Evolutionary conservation across 805 yeast species (phyloP).

Genomic region (Lipomyces sp.): DNA sequence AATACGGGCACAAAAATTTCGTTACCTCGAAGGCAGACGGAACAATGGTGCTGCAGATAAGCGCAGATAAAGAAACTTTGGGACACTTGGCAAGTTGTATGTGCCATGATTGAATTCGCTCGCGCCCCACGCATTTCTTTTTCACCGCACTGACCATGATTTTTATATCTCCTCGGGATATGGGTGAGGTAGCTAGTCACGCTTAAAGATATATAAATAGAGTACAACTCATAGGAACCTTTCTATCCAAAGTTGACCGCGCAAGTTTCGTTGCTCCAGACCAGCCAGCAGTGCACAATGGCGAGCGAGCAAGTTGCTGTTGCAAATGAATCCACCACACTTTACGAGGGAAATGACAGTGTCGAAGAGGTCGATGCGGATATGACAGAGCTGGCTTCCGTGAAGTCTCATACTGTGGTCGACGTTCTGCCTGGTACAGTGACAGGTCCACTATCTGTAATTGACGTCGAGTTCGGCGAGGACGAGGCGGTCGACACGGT

Average conservation of each 20-base stretch:
- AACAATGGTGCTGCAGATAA: too few relatives aligned
- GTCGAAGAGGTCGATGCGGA: neutral
- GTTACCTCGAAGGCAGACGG: too few relatives aligned
- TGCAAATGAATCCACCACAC: neutral
- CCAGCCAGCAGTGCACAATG: neutral
- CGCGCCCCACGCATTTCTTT: too few relatives aligned
- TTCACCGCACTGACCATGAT: too few relatives aligned
- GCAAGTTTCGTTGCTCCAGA: neutral
- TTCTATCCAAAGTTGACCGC: neutral
- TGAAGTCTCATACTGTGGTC: neutral
- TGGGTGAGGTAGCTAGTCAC: too few relatives aligned
- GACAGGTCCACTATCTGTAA: neutral
- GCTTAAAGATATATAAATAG: too few relatives aligned
- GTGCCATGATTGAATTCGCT: too few relatives aligned
- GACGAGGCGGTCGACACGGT: constrained; percentile 3
- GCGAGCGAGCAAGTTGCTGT: neutral
- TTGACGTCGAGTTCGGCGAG: constrained; percentile 6
- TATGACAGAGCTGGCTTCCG: neutral
- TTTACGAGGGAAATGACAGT: neutral
- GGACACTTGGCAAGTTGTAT: too few relatives aligned
- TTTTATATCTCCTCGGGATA: too few relatives aligned
- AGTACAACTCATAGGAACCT: neutral
- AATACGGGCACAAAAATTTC: too few relatives aligned
- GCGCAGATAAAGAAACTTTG: too few relatives aligned
- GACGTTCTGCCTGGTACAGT: neutral